phyloP scores from a whole-genome alignment of 768 basidiomycete species.

The Macrocybe gigantea region DNA sequence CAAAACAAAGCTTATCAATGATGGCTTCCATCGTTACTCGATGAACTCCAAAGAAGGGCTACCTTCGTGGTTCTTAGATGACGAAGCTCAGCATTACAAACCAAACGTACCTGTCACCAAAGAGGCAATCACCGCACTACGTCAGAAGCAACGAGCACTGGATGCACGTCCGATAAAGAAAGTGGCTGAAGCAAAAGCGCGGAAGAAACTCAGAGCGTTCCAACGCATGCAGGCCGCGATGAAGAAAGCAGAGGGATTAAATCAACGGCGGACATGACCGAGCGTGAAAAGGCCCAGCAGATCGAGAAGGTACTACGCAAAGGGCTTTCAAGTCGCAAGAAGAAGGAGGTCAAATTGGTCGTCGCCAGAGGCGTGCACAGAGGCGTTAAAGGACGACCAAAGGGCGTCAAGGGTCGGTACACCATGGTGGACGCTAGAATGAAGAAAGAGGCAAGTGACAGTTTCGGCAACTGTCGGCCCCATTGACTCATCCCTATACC shows the following conservation, averaged over 20 bases:
- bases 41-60: slow-evolving; percentile 88
- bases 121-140: slow-evolving; percentile 82
- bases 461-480: neutral
- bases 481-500: slow-evolving; percentile 7
- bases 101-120: slow-evolving; percentile 95
- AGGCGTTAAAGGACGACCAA: slow-evolving; percentile 89
- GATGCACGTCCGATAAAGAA: slow-evolving; percentile 99
- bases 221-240: slow-evolving; percentile 85
- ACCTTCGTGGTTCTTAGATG: slow-evolving; percentile 96
- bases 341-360: slow-evolving; percentile 78
- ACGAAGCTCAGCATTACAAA: slow-evolving; percentile 90
- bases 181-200: slow-evolving; percentile 95
- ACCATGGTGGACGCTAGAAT: slow-evolving; percentile 91
- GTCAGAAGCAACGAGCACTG: slow-evolving; percentile 86
- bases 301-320: slow-evolving; percentile 90
- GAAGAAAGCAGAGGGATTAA: slow-evolving; percentile 95
- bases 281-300: slow-evolving; percentile 89
- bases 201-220: slow-evolving; percentile 89
- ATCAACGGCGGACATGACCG: slow-evolving; percentile 87
- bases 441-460: slow-evolving; percentile 75
- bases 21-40: slow-evolving; percentile 93
- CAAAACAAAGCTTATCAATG: slow-evolving; percentile 83
- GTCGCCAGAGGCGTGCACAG: slow-evolving; percentile 90
- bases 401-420: slow-evolving; percentile 93
- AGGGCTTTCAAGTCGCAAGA: slow-evolving; percentile 61